Evolutionary conservation across 2,329 filamentous ascomycete genomes (phyloP).

Genomic region (Trichoderma asperellum): DNA sequence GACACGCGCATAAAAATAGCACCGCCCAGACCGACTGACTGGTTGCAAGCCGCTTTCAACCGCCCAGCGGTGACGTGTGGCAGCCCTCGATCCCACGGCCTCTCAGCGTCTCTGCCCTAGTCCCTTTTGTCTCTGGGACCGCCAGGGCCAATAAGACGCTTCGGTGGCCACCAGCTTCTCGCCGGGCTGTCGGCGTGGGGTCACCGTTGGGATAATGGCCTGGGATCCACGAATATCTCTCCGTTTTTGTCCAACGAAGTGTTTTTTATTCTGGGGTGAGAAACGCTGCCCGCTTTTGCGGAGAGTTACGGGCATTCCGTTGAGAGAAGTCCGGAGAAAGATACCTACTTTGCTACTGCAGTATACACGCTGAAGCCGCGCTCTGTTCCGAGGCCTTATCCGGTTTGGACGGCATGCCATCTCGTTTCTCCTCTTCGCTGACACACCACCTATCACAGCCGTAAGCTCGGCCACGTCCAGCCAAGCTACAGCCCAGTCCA

Average conservation of each 20-base stretch:
- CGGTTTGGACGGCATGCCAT: not conserved
- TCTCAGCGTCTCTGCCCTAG: not conserved
- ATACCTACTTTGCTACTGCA: not conserved
- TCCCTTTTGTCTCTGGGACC: not conserved
- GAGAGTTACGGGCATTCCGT: constrained; percentile 1
- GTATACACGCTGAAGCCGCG: no score
- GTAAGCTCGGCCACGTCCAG: constrained; percentile 3
- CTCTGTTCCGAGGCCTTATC: not conserved
- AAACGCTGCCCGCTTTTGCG: not conserved
- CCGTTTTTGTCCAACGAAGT: not conserved
- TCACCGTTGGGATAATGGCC: not conserved
- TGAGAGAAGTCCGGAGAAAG: not conserved
- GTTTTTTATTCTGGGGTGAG: not conserved
- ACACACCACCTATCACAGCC: constrained; percentile 15
- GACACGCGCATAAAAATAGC: not conserved
- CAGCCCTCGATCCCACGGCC: not conserved
- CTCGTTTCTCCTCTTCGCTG: not conserved
- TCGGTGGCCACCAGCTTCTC: not conserved
- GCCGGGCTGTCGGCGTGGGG: constrained; percentile 23
- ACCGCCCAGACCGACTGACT: not conserved
- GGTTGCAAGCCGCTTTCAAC: constrained; percentile 3
- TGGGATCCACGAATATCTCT: constrained; percentile 4
- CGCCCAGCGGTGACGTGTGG: constrained; percentile 13
- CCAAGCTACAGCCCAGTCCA: not conserved
- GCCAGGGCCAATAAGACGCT: not conserved